A percentile compares a stretch with the other conserved stretches of the same genome.
These are phyloP conservation scores for Vanilla planifolia DNA, from an alignment of 106 monocot genomes.

Conservation along the genomic window DNA sequence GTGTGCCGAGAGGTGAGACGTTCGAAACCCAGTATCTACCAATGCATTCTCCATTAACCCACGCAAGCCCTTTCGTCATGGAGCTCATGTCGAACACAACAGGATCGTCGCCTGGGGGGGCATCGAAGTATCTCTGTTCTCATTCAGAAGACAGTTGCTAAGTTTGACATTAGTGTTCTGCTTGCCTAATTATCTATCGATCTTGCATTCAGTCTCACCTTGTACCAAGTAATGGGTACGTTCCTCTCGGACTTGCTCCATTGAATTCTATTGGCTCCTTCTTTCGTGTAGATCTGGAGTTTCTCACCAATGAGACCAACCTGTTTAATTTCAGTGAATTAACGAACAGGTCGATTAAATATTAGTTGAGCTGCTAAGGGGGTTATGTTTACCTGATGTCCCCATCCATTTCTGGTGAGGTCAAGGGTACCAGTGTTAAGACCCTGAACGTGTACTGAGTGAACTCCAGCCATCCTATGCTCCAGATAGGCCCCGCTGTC, in stretches of 20 bases:
- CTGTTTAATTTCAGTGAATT: constrained; percentile 6
- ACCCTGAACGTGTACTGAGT: constrained; percentile 30
- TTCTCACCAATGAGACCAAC: constrained; percentile 36
- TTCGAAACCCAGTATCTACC: constrained; percentile 79
- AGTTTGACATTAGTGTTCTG: too few relatives aligned
- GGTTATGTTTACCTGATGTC: constrained; percentile 35
- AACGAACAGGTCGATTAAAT: neutral
- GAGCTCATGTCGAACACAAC: constrained; percentile 58
- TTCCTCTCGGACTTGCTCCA: constrained; percentile 21
- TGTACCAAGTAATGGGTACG: constrained; percentile 37
- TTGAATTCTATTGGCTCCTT: constrained; percentile 13
- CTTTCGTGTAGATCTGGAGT: constrained; percentile 17
- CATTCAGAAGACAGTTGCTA: neutral
- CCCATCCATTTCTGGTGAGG: constrained; percentile 37
- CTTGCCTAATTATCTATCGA: neutral
- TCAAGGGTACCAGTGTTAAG: constrained; percentile 59
- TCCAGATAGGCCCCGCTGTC: constrained; percentile 54
- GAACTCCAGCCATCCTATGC: constrained; percentile 44
- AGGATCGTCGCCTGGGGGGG: constrained; percentile 55
- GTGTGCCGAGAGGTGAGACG: constrained; percentile 46
- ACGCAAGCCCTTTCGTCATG: constrained; percentile 72
- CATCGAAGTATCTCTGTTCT: constrained; percentile 54
- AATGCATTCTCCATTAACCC: constrained; percentile 57
- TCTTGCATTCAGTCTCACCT: constrained; percentile 5
- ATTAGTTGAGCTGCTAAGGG: neutral